These are phyloP conservation scores for Sicyos baderoa DNA, from an alignment of 306 rosid genomes.

Conservation along the genomic window DNA sequence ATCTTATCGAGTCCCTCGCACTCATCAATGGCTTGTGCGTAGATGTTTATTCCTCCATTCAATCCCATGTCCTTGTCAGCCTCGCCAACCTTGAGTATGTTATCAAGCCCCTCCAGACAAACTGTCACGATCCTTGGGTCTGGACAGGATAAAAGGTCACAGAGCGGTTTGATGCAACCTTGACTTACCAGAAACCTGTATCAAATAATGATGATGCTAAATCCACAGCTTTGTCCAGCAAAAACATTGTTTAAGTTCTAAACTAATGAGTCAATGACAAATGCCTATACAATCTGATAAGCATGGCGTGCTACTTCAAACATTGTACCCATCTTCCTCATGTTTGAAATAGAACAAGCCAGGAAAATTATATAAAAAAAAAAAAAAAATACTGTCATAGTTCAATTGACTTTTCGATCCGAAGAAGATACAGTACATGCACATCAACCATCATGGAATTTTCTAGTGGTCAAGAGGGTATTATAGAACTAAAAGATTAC, in stretches of 20 bases:
- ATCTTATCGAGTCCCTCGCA: slow-evolving; percentile 58
- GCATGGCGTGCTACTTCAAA: not conserved
- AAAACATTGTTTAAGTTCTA: not conserved
- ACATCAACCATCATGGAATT: not conserved
- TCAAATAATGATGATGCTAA: not conserved
- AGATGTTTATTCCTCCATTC: slow-evolving; percentile 34
- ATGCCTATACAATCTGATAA: not conserved
- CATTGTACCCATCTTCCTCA: not conserved
- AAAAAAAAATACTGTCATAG: not conserved
- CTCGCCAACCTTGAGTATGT: slow-evolving; percentile 58
- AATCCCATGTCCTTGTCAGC: slow-evolving; percentile 55
- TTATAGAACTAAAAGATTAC: no score
- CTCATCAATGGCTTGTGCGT: slow-evolving; percentile 43
- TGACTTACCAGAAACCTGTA: slow-evolving; percentile 41
- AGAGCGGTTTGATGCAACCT: slow-evolving; percentile 53
- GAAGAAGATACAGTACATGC: not conserved
- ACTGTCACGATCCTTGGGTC: slow-evolving; percentile 46
- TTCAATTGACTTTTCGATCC: not conserved
- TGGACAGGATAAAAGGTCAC: slow-evolving; percentile 49
- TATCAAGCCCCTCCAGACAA: slow-evolving; percentile 59
- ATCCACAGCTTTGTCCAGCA: not conserved
- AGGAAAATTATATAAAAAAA: no score
- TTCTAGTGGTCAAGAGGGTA: no score
- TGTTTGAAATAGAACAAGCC: not conserved
- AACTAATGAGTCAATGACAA: not conserved